phyloP scores from a whole-genome alignment of 495 filamentous ascomycete species.

The Neurospora tetrasperma region DNA sequence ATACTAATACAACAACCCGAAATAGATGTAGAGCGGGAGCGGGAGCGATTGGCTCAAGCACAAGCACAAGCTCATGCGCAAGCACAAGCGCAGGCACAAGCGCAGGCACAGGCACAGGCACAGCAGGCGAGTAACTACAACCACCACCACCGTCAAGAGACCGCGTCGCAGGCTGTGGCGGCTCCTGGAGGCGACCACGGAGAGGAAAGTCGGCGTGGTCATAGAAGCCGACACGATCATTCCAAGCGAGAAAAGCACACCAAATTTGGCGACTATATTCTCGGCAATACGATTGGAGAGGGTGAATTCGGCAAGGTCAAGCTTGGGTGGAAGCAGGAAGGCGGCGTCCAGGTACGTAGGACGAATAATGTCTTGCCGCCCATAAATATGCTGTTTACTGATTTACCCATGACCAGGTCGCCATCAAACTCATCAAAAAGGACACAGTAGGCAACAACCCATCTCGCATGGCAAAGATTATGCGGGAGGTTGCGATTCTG shows the following conservation, averaged over 20 bases:
- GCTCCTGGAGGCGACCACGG: constrained; percentile 43
- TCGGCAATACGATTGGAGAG: constrained; percentile 95
- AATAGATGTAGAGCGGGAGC: constrained; percentile 68
- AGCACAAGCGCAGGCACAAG: neutral
- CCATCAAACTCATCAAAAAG: constrained; percentile 93
- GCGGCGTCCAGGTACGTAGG: constrained; percentile 59
- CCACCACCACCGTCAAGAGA: constrained; percentile 21
- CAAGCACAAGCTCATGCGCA: constrained; percentile 28
- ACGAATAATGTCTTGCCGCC: neutral
- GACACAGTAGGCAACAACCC: constrained; percentile 82
- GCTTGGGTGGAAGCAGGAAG: constrained; percentile 96
- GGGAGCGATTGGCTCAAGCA: constrained; percentile 57
- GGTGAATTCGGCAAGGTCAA: constrained; percentile 99
- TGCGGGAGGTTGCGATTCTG: constrained; percentile 92
- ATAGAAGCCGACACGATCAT: constrained; percentile 73
- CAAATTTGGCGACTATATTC: constrained; percentile 86
- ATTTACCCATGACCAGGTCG: constrained; percentile 48
- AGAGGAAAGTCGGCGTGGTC: constrained; percentile 50
- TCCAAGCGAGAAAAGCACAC: constrained; percentile 59
- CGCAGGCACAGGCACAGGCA: neutral
- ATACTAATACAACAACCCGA: constrained; percentile 69
- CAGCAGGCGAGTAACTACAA: neutral
- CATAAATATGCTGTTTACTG: neutral
- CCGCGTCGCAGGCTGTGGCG: constrained; percentile 45
- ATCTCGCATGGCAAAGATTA: constrained; percentile 84